Base-by-base conservation (phyloP, 257 asterid genomes). In the Haberlea rhodopensis region DNA sequence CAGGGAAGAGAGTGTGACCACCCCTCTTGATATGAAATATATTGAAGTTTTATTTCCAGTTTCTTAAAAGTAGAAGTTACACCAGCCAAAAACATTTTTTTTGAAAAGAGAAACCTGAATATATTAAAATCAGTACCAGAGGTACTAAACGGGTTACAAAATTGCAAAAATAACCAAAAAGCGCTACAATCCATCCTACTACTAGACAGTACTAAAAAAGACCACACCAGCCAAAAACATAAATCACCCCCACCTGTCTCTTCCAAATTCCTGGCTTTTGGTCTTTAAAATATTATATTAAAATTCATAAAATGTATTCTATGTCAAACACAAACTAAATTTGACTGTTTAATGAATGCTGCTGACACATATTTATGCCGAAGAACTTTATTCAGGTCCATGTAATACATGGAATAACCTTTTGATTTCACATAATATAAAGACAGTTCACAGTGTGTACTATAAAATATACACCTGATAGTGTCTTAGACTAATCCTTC, bases 341-440 rank as follows among this genome's bases (percentile, higher is more conserved):
- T 43, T 16, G 52, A 32, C 25, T 22, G 46, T 26, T 32, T 24
- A 55, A 49, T 28, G 53, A 23, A 20, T 34, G 57, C 10, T 53
- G 59, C 29, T 32, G 34, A 58, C 53, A 29, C 26, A 59, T 48
- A 37, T 60, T 61, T 55, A 31, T 16, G 60, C 37, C 46, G 24
- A 7, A 34, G 16, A 66, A 28, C 34, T 18, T 19, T 27, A 22
- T 53, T 34, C 23, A 40, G 27, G 46, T 62, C 28, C 56, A 29
- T 40, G 48, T 13, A n/a, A 32, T 21, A 16, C 40, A 23, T 28
- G 40, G 22, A 34, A 66, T 60, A 72, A 21, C 24, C 69, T 43
- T 59, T 37, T 37, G 71, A 8, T 24, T 46, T 25, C 57, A 11
- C 34, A 29, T 43, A 13, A 62, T 25, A 27, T 53, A 54, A 62